Conservation (phyloP, 768 basidiomycete genomes). For the Xerocomus potaroensis region DNA sequence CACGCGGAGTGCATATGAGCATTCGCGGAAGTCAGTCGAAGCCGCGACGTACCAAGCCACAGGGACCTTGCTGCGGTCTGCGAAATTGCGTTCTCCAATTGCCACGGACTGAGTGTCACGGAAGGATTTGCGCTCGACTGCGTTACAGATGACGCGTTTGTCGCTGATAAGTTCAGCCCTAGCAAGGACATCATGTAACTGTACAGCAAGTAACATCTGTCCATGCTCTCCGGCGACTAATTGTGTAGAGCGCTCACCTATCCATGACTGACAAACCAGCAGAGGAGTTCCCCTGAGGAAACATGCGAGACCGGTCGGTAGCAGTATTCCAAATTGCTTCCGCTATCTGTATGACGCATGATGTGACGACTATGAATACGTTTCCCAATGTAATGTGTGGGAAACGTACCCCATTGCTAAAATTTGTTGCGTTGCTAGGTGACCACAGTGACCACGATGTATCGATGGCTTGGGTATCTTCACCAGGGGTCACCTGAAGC, state of each 20-base stretch:
- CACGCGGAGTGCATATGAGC: not conserved
- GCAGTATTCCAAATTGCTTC: not conserved
- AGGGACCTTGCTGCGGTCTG: not conserved
- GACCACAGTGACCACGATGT: not conserved
- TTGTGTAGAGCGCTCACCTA: not conserved
- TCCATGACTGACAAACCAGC: not conserved
- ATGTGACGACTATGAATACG: not conserved
- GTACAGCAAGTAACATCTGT: not conserved
- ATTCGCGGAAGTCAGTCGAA: not conserved
- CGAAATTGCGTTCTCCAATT: not conserved
- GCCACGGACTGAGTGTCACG: not conserved
- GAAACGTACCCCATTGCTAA: not conserved
- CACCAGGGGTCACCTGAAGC: not conserved
- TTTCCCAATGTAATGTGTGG: not conserved
- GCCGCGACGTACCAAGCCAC: not conserved
- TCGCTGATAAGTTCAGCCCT: not conserved
- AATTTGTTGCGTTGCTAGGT: not conserved
- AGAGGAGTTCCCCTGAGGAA: not conserved
- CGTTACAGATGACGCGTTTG: not conserved
- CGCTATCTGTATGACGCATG: not conserved
- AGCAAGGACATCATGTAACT: not conserved
- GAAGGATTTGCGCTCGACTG: not conserved
- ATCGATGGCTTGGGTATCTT: too few species aligned
- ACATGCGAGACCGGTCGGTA: not conserved
- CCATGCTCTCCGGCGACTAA: too few species aligned